Evolutionary conservation across 306 rosid species (phyloP).

Genomic region (Acacia confusa): DNA sequence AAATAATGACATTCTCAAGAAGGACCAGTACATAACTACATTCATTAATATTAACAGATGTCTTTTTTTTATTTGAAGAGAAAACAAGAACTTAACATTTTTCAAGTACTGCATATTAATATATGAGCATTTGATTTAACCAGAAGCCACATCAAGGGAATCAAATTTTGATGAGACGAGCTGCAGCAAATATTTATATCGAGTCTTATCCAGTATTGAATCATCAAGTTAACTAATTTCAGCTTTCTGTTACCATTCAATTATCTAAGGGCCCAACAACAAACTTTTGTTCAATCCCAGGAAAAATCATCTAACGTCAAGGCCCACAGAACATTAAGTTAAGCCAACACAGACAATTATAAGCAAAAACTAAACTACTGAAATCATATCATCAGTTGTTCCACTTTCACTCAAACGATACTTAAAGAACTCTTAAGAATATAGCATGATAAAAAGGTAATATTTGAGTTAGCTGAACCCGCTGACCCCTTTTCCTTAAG

Average conservation of each 20-base stretch:
- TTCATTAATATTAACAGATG: slow-evolving; percentile 20
- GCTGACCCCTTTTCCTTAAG: slow-evolving; percentile 62
- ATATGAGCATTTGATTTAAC: neutral
- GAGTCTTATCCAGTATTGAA: neutral
- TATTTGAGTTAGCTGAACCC: slow-evolving; percentile 85
- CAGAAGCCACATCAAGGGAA: slow-evolving; percentile 3
- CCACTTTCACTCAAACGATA: neutral
- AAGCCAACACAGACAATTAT: slow-evolving; percentile 6
- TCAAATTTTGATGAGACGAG: slow-evolving; percentile 14
- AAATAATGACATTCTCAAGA: slow-evolving; percentile 8
- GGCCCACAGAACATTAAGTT: neutral
- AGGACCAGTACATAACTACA: neutral
- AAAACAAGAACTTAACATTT: neutral
- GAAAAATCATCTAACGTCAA: neutral
- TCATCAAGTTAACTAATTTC: slow-evolving; percentile 4
- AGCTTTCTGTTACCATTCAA: slow-evolving; percentile 12
- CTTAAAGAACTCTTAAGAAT: slow-evolving; percentile 5
- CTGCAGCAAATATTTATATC: neutral
- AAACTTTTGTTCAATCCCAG: slow-evolving; percentile 13
- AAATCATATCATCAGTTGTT: neutral
- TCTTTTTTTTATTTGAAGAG: neutral
- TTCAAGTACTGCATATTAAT: neutral
- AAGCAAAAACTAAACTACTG: neutral
- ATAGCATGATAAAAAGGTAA: slow-evolving; percentile 10
- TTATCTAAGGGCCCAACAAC: neutral